Evolutionary conservation across 202 grass and related monocot genomes (phyloP).

Genomic region (Saccharum hybrid): DNA sequence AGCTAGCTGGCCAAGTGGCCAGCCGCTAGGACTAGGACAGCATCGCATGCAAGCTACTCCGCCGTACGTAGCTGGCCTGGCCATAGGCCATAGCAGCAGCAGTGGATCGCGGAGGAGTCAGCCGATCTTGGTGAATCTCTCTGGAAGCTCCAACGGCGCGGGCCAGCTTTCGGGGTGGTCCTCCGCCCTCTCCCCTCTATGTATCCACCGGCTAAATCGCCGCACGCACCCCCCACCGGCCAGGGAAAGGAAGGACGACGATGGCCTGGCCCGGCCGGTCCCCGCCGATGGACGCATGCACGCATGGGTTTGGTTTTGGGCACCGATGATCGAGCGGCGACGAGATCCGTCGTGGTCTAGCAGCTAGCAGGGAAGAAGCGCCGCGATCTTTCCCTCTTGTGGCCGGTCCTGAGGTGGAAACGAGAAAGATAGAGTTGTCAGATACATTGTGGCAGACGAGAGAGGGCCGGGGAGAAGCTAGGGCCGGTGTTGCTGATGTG

Average conservation of each 20-base stretch:
- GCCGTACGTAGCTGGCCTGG: neutral
- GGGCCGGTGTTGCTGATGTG: neutral
- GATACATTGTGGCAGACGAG: slow-evolving; percentile 46
- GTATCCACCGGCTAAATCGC: slow-evolving; percentile 48
- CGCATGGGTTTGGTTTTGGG: too few species aligned
- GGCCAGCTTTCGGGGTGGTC: slow-evolving; percentile 31
- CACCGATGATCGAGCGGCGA: neutral
- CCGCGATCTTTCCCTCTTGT: neutral
- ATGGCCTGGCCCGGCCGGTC: too few species aligned
- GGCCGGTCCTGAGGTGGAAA: neutral
- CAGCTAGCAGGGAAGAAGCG: neutral
- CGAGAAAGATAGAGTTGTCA: slow-evolving; percentile 52
- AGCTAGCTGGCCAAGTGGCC: too few species aligned
- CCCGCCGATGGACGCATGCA: too few species aligned
- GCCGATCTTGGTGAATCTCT: slow-evolving; percentile 56
- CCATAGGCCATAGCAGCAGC: slow-evolving; percentile 1
- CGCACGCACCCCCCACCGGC: neutral
- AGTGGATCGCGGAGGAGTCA: slow-evolving; percentile 58
- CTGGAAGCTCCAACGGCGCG: slow-evolving; percentile 44
- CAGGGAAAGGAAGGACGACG: too few species aligned
- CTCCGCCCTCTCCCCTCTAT: neutral
- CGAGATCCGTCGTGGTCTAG: neutral
- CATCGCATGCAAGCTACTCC: neutral
- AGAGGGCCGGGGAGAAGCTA: neutral
- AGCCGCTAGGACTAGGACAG: neutral